Conservation (phyloP, 805 yeast species). For the Yarrowia phangngaensis region DNA sequence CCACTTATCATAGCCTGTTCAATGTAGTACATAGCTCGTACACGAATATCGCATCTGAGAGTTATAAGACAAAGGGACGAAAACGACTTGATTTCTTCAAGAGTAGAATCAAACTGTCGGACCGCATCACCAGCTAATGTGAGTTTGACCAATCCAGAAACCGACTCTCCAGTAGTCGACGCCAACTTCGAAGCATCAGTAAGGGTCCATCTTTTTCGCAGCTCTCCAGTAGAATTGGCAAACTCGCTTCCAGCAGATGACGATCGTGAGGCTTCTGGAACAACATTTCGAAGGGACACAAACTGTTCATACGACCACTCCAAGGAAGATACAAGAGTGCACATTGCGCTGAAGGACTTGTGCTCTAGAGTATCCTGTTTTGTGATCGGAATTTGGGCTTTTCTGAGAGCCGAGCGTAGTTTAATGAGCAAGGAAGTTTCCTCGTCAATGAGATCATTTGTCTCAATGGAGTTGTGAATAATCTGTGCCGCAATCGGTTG, state of each 20-base stretch:
- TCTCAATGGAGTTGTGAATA: conserved; percentile 11
- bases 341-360: conserved; percentile 49
- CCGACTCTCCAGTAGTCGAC: conserved; percentile 8
- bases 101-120: conserved; percentile 35
- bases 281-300: conserved; percentile 23
- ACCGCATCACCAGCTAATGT: conserved; percentile 33
- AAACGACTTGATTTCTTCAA: conserved; percentile 33
- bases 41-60: conserved; percentile 56
- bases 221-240: conserved; percentile 28
- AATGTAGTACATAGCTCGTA: conserved; percentile 51
- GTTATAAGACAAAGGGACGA: conserved; percentile 41
- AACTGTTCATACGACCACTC: conserved; percentile 42
- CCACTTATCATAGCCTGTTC: conserved; percentile 48
- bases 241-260: conserved; percentile 8
- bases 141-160: conserved; percentile 25
- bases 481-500: conserved; percentile 5
- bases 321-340: conserved; percentile 52
- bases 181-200: conserved; percentile 32
- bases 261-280: conserved; percentile 11
- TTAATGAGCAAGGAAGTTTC: conserved; percentile 5
- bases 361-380: conserved; percentile 55
- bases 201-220: conserved; percentile 38
- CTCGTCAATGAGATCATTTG: conserved; percentile 7
- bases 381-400: conserved; percentile 33
- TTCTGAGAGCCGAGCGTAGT: conserved; percentile 4